Base-by-base conservation (phyloP, 1,284 basidiomycete species). In the Cerrena zonata region DNA sequence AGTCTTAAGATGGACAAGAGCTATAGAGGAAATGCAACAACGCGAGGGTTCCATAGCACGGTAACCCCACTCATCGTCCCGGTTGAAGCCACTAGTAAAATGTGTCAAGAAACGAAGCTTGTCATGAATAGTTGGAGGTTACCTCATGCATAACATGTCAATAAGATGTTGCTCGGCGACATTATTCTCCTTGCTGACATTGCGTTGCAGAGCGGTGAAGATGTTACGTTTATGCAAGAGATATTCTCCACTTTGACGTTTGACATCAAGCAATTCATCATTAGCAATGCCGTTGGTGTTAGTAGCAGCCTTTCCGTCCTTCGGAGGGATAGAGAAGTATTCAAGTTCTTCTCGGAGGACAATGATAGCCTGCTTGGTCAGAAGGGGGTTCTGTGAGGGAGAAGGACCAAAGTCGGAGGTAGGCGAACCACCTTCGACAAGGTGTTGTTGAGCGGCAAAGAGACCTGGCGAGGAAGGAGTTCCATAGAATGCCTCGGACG, bases 131-230 rank as follows among this genome's bases (percentile, higher is more conserved):
- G 26, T 47, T 30, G 38, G 42, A 48, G 63, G 77, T 53, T 65
- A 94, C 94, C 91, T 95, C 93, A 98, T 97, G 74, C 96, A 99
- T 50, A 99, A 79, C 95, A 99, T 99, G 72, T 99, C 96, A 70
- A 99, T 99, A 58, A 99, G 75, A 72, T 99, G 95, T 72, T 98
- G 95, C 70, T 99, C 95, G 15, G 95, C 95, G 57, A 97, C 77
- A 67, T 99, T 99, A 69, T 98, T 98, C 75, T 98, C 95, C 76
- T 96, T 96, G 74, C 96, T 96, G 54, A 99, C 94, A 69, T 99
- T 99, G 60, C 96, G 78, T 76, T 99, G 95, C 53, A 99, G 73
- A 21, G 95, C 95, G 2, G 96, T 96, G 67, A 99, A 99, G 63
- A 99, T 97, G 67, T 88, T 91, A 61, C 80, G 80, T 67, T 92